phyloP scores from a whole-genome alignment of 371 early-diverging fungal genomes.

The Mycotypha africana region DNA sequence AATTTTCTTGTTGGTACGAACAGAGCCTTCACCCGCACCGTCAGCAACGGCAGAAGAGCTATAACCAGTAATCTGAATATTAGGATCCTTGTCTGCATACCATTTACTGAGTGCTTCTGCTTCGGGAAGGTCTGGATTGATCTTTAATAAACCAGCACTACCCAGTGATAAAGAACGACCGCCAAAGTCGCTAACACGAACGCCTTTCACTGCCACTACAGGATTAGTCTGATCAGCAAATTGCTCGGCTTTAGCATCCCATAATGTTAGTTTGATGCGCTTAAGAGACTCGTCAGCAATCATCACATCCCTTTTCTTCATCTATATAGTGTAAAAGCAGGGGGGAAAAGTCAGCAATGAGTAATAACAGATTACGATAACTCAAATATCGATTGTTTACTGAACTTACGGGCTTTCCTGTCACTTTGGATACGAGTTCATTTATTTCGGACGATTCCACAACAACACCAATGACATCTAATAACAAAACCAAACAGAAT shows the following conservation, averaged over 20 bases:
- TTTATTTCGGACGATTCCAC: slow-evolving; percentile 56
- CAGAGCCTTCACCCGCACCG: slow-evolving; percentile 15
- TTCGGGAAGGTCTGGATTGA: slow-evolving; percentile 86
- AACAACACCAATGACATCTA: slow-evolving; percentile 84
- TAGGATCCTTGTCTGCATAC: slow-evolving; percentile 51
- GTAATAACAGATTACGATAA: not conserved
- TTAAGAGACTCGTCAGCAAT: slow-evolving; percentile 77
- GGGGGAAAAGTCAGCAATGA: no score
- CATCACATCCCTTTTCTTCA: slow-evolving; percentile 79
- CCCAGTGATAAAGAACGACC: slow-evolving; percentile 72
- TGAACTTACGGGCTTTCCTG: slow-evolving; percentile 57
- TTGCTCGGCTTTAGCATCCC: slow-evolving; percentile 81
- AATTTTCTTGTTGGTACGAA: slow-evolving; percentile 23
- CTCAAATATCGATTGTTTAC: not conserved
- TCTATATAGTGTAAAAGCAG: no score
- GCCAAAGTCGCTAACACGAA: slow-evolving; percentile 81
- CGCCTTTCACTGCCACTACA: slow-evolving; percentile 81
- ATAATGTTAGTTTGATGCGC: slow-evolving; percentile 80
- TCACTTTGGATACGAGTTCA: slow-evolving; percentile 64
- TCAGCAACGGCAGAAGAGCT: slow-evolving; percentile 22
- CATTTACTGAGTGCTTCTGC: slow-evolving; percentile 81
- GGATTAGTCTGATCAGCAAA: slow-evolving; percentile 50
- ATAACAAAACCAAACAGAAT: no score
- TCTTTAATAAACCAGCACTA: slow-evolving; percentile 42
- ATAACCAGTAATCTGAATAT: slow-evolving; percentile 24